Evolutionary conservation across 108 stramenopile species (phyloP), one percentile per base, ranked within the genome.

Genomic region (Cyclotella sp.): DNA sequence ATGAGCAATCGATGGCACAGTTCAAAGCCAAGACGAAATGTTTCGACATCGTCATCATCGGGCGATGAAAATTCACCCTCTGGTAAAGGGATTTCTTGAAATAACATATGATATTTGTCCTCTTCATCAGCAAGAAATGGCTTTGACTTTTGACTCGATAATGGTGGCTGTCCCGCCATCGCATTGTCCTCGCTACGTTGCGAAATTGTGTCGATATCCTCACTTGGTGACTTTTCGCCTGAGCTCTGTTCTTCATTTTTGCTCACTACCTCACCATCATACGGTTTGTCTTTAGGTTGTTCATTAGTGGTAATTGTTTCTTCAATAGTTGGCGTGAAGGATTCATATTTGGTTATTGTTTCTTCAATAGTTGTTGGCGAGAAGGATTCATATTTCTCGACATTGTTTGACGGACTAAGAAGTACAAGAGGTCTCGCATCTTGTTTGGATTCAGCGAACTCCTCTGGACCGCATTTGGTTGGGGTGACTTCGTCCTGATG

Each of bases 41-140:
- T 63, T 12, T 27, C 41, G 11, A 46, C 63, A 7, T 82, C 81
- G 15, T 75, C 63, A 7, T 65, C 73, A 57, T 81, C 68, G 7
- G 68, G 43, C 40, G 72, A 69, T 15, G 60, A 22, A 49, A 69
- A 71, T 64, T 82, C 81, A 27, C 70, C 81, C n/a, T 75, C 81
- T 57, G 81, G 74, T 13, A 82, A 42, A 0, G 70, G 70, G 24
- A 82, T 82, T 11, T 59, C 28, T 18, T 28, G 29, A 7, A 82
- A 66, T 43, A 74, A 41, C 8, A 40, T 0, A 22, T 19, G 11
- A 28, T 75, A 74, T 16, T 19, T 49, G 21, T 57, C 41, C 22
- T 72, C 10, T 16, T 11, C 24, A 43, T 63, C 30, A 13, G 11
- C 24, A 15, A 13, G 11, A 30, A 42, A 40, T 10, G 16, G 15